These are phyloP conservation scores for Cymodocea nodosa DNA, from an alignment of 116 monocot genomes.

Conservation along the genomic window DNA sequence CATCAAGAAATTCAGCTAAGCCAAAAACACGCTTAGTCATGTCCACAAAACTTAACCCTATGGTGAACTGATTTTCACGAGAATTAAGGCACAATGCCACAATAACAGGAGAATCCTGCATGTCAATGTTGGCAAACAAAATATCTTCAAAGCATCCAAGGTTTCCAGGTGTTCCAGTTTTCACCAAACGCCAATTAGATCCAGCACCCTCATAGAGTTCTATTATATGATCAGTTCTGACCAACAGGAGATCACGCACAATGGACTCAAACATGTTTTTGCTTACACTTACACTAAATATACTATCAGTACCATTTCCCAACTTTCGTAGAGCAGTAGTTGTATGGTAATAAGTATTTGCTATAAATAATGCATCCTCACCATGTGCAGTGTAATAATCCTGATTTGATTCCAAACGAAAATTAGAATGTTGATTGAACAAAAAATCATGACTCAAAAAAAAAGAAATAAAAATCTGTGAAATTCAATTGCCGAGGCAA, in stretches of 20 bases:
- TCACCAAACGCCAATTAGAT: slow-evolving; percentile 76
- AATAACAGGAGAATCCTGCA: slow-evolving; percentile 93
- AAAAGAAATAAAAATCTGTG: no score
- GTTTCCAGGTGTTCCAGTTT: slow-evolving; percentile 85
- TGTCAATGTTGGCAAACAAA: slow-evolving; percentile 96
- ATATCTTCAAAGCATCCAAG: slow-evolving; percentile 92
- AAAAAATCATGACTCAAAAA: not conserved
- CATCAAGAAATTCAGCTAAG: slow-evolving; percentile 86
- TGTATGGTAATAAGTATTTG: slow-evolving; percentile 92
- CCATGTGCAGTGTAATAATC: slow-evolving; percentile 96
- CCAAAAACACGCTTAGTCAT: slow-evolving; percentile 67
- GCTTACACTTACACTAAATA: slow-evolving; percentile 74
- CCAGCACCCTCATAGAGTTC: slow-evolving; percentile 94
- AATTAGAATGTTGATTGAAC: not conserved
- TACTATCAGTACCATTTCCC: slow-evolving; percentile 52
- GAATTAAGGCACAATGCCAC: slow-evolving; percentile 52
- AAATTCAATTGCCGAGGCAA: no score
- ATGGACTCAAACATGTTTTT: slow-evolving; percentile 93
- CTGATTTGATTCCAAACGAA: slow-evolving; percentile 18
- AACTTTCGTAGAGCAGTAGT: slow-evolving; percentile 78
- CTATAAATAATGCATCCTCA: slow-evolving; percentile 84
- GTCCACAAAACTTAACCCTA: slow-evolving; percentile 81
- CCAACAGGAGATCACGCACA: slow-evolving; percentile 75
- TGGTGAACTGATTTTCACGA: slow-evolving; percentile 60
- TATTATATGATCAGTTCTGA: slow-evolving; percentile 78